Base-by-base conservation (phyloP, 2,329 filamentous ascomycete genomes). In the Onygenales sp. region DNA sequence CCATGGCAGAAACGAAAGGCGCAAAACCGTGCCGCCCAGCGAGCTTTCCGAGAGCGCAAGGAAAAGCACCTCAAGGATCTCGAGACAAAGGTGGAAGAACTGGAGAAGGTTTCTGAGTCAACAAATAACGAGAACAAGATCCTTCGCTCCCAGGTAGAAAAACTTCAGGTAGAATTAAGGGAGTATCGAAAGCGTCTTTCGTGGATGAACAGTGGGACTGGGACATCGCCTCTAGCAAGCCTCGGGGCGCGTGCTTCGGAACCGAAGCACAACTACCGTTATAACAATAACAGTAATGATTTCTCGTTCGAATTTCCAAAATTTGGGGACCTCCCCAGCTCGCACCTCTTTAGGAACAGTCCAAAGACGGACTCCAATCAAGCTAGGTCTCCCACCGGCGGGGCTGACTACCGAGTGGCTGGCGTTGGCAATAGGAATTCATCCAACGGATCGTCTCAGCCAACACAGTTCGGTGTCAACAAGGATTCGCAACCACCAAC, bases 301-400 rank as follows among this genome's bases (percentile, higher is more conserved):
- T 97, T 97, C 66, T 85, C 92, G 60, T 97, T 98, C 62, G 92
- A 97, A 61, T 97, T 97, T 59, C 92, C 93, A 59, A 91, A 87
- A 66, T 97, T 98, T 64, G 93, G 93, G 46, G 80, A 84, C 55
- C 78, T 94, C 31, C 79, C 81, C 17, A 75, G 74, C 32, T 70
- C 74, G 3, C 76, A 79, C 56, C 72, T 81, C 10, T 75, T 81
- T 56, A 76, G 70, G 56, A 76, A 75, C 53, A 68, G 72, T n/a
- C n/a, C 33, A n/a, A 39, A 49, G 36, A 11, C 17, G 3, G 5
- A 17, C 36, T 39, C 46, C 31, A 36, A 49, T 21, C 46, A 49
- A 31, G 4, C 46, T 8, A 49, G 27, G 46, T 11, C 14, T 41
- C 14, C 33, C 13, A 14, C 14, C 14, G 13, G 10, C 10, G 46